Conservation (phyloP, 2,329 filamentous ascomycete species). For the Trichoderma endophyticum region DNA sequence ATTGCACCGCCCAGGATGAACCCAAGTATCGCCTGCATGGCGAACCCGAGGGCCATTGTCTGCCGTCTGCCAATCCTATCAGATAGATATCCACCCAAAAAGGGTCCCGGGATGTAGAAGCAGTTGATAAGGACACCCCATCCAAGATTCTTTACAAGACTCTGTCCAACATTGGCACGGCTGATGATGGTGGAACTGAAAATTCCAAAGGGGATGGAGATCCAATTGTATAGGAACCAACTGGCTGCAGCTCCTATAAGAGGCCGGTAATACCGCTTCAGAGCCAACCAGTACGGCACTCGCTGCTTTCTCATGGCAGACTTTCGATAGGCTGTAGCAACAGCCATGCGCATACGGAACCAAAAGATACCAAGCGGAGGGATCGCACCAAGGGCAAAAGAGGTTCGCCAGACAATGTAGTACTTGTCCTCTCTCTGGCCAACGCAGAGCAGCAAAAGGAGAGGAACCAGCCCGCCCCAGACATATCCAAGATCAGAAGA, state of each 20-base stretch:
- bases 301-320: conserved; percentile 45
- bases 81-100: conserved; percentile 46
- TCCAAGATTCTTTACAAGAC: conserved; percentile 42
- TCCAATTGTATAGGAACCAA: conserved; percentile 55
- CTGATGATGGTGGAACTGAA: conserved; percentile 52
- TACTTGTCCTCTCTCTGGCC: conserved; percentile 41
- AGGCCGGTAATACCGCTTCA: conserved; percentile 48
- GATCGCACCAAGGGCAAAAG: conserved; percentile 48
- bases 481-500: conserved; percentile 50
- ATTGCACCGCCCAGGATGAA: conserved; percentile 50
- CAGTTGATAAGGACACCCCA: conserved; percentile 48
- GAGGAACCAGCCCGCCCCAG: conserved; percentile 46
- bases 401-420: conserved; percentile 48
- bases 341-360: conserved; percentile 51
- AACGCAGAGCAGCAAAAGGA: conserved; percentile 50
- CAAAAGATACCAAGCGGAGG: conserved; percentile 50
- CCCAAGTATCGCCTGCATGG: conserved; percentile 43
- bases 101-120: conserved; percentile 48
- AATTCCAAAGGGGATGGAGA: conserved; percentile 53
- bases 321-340: conserved; percentile 47
- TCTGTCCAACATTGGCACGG: conserved; percentile 39
- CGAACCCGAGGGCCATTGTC: conserved; percentile 51
- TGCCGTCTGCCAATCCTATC: conserved; percentile 48
- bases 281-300: conserved; percentile 44
- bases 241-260: conserved; percentile 46